A percentile compares a stretch with the other conserved stretches of the same genome.
Evolutionary conservation across 495 filamentous ascomycete species (phyloP).

Genomic region (Xylaria cubensis): DNA sequence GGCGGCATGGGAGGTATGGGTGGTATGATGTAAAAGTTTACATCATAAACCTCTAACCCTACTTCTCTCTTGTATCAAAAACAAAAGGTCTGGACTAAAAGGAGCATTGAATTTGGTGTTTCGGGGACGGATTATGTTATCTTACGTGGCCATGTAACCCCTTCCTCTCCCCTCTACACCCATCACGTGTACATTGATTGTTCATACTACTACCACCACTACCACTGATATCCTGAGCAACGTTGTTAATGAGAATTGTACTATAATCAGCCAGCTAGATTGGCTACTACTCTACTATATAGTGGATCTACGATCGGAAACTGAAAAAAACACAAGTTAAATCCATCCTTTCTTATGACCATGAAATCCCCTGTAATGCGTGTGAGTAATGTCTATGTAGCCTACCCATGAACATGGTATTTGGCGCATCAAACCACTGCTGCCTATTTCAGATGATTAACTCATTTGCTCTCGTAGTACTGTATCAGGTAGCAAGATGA

Average conservation of each 20-base stretch:
- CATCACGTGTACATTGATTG: slow-evolving; percentile 33
- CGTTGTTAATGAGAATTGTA: slow-evolving; percentile 40
- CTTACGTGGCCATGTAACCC: slow-evolving; percentile 37
- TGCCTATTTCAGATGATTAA: background rate
- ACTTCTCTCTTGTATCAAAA: slow-evolving; percentile 41
- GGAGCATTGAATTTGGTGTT: slow-evolving; percentile 46
- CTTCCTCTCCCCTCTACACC: slow-evolving; percentile 38
- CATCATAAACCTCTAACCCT: slow-evolving; percentile 28
- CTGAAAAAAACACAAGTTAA: slow-evolving; percentile 6
- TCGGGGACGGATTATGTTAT: slow-evolving; percentile 35
- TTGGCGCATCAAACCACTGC: background rate
- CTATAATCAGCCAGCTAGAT: slow-evolving; percentile 33
- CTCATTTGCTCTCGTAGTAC: background rate
- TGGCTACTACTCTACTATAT: slow-evolving; percentile 22
- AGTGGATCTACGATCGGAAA: slow-evolving; percentile 15
- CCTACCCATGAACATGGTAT: background rate
- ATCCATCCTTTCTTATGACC: background rate
- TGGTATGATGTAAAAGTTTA: slow-evolving; percentile 57
- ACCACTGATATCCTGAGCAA: slow-evolving; percentile 41
- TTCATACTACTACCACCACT: slow-evolving; percentile 29
- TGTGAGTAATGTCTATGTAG: background rate
- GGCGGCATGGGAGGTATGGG: slow-evolving; percentile 78
- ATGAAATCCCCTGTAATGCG: background rate
- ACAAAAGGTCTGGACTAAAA: slow-evolving; percentile 36
- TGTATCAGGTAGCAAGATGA: background rate